Percentiles rank a stretch among this genome's conserved stretches.
Conservation (phyloP, 2,329 filamentous ascomycete genomes). For the Plenodomus lindquistii region DNA sequence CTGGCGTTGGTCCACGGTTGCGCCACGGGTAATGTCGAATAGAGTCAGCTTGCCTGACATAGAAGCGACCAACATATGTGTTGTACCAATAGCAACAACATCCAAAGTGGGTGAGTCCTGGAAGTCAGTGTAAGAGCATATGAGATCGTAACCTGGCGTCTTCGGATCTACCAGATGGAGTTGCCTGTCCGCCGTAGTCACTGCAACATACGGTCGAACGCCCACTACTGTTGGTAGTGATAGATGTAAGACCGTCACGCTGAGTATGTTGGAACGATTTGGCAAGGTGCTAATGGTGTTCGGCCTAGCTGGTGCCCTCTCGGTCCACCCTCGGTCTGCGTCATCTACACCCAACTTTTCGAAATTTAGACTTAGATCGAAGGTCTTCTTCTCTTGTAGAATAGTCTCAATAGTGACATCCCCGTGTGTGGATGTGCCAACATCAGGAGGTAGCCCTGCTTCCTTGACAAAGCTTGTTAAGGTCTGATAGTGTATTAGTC, state of each 20-base stretch:
- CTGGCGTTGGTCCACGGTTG: slow-evolving; percentile 53
- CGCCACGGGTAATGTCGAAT: slow-evolving; percentile 46
- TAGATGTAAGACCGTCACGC: slow-evolving; percentile 51
- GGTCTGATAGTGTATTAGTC: slow-evolving; percentile 49
- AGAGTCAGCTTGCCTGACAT: slow-evolving; percentile 64
- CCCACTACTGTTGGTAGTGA: slow-evolving; percentile 15
- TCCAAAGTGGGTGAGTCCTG: slow-evolving; percentile 61
- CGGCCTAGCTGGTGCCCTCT: slow-evolving; percentile 52
- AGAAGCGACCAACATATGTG: slow-evolving; percentile 56
- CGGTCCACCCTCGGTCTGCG: slow-evolving; percentile 50
- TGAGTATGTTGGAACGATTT: slow-evolving; percentile 58
- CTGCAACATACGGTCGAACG: slow-evolving; percentile 32
- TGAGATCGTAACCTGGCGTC: slow-evolving; percentile 34
- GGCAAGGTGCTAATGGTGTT: slow-evolving; percentile 49
- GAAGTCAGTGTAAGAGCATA: slow-evolving; percentile 44
- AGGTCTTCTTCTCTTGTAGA: slow-evolving; percentile 63
- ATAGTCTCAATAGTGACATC: slow-evolving; percentile 62
- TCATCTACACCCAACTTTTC: slow-evolving; percentile 58
- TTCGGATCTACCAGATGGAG: slow-evolving; percentile 52
- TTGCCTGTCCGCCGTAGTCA: slow-evolving; percentile 46
- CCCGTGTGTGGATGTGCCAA: slow-evolving; percentile 47
- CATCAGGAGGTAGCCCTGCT: slow-evolving; percentile 57
- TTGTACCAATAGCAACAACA: slow-evolving; percentile 47
- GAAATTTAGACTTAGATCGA: slow-evolving; percentile 59
- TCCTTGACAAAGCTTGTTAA: slow-evolving; percentile 62